Evolutionary conservation across 257 asterid genomes (phyloP), one percentile per base, ranked within the genome.

Genomic region (Plectranthus barbatus): DNA sequence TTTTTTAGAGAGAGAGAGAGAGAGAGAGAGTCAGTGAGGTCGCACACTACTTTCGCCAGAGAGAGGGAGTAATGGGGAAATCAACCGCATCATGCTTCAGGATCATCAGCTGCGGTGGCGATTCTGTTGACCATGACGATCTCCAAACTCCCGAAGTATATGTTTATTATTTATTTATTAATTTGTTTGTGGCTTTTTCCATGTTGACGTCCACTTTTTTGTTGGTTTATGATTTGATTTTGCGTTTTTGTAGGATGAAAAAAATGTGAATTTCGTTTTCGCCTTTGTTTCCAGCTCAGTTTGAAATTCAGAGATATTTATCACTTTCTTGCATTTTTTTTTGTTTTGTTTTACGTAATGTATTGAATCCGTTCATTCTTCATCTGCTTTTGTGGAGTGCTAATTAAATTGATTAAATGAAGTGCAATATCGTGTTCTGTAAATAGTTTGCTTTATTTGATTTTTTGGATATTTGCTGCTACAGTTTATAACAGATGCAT

Each of bases 1-100:
- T 60, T 70, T 53, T 51, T 75, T 51, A 72, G 66, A n/a, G n/a
- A n/a, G n/a, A n/a, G n/a, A n/a, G n/a, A n/a, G 82, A 55, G 61
- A 70, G 9, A 79, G 45, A 44, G 15, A n/a, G 37, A 33, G 46
- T 15, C 53, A 40, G 64, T n/a, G 53, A 60, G 68, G 4, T 44
- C 41, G 17, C 13, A 18, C 56, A n/a, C 50, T 13, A 8, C 10
- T 19, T 67, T 45, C 19, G 24, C 31, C 64, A 63, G 62, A 59
- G 75, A 51, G 23, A 24, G 7, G 24, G 31, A 11, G 34, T n/a
- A 33, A 90, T 90, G 97, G 97, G 81, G 18, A 87, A 81, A 82
- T 80, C 97, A 13, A 61, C 83, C 20, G 51, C 83, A 6, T 79
- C 95, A 11, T 92, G 99, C 80, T 83, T 92, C 66, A 86, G 87